phyloP scores from a whole-genome alignment of 495 filamentous ascomycete genomes.

The Bacidia gigantensis region DNA sequence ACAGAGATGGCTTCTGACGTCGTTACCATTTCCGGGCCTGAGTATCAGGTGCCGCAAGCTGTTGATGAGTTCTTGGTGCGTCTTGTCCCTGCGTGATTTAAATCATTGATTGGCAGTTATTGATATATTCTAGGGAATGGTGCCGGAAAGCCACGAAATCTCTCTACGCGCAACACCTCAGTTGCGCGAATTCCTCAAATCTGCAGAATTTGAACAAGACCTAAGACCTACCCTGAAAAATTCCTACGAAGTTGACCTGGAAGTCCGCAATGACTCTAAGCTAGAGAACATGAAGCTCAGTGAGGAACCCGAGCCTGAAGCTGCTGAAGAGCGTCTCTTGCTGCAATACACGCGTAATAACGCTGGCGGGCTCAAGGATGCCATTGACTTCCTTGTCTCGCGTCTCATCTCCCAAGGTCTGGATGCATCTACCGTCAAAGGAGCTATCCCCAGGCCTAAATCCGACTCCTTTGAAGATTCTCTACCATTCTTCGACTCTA shows the following conservation, averaged over 20 bases:
- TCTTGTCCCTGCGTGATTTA: slow-evolving; percentile 1
- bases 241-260: slow-evolving; percentile 81
- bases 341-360: slow-evolving; percentile 91
- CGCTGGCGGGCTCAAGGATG: slow-evolving; percentile 86
- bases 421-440: slow-evolving; percentile 74
- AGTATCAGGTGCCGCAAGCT: slow-evolving; percentile 92
- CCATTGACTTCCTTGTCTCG: slow-evolving; percentile 82
- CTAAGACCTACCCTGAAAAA: slow-evolving; percentile 70
- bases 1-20: slow-evolving; percentile 95
- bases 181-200: slow-evolving; percentile 65
- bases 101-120: slow-evolving; percentile 2
- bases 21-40: slow-evolving; percentile 85
- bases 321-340: slow-evolving; percentile 37
- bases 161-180: slow-evolving; percentile 60
- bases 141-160: slow-evolving; percentile 88
- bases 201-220: slow-evolving; percentile 60
- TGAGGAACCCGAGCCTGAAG: slow-evolving; percentile 27
- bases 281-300: slow-evolving; percentile 22
- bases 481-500: slow-evolving; percentile 89
- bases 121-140: slow-evolving; percentile 58
- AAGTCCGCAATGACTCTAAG: slow-evolving; percentile 44
- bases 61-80: slow-evolving; percentile 85
- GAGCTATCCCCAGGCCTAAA: slow-evolving; percentile 87
- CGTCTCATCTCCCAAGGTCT: slow-evolving; percentile 73
- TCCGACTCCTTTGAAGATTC: slow-evolving; percentile 98